A percentile compares a stretch with the other conserved stretches of the same genome.
phyloP scores from a whole-genome alignment of 2,329 filamentous ascomycete species.

The Aspergillus pseudonomiae region DNA sequence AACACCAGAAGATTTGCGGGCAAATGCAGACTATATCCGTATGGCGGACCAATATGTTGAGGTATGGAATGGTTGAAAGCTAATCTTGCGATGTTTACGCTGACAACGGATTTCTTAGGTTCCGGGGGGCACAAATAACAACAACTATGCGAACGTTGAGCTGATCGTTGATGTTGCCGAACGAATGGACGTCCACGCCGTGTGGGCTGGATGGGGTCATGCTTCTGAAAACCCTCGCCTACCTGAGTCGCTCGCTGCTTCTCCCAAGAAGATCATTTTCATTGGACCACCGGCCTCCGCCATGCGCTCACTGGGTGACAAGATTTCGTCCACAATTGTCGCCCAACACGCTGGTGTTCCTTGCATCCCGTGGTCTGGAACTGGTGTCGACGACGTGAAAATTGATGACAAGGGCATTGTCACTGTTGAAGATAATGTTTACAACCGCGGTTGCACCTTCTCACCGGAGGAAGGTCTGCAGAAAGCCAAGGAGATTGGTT shows the following conservation, averaged over 20 bases:
- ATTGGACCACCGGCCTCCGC: slow-evolving; percentile 97
- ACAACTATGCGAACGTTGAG: slow-evolving; percentile 99
- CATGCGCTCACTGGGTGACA: slow-evolving; percentile 98
- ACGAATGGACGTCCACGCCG: slow-evolving; percentile 96
- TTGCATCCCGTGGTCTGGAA: slow-evolving; percentile 99
- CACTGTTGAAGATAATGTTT: slow-evolving; percentile 82
- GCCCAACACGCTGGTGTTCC: slow-evolving; percentile 95
- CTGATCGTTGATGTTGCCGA: slow-evolving; percentile 98
- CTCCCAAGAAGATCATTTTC: slow-evolving; percentile 98
- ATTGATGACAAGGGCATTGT: slow-evolving; percentile 85
- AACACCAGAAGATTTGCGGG: slow-evolving; percentile 93
- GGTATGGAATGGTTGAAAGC: slow-evolving; percentile 43
- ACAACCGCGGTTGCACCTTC: slow-evolving; percentile 86
- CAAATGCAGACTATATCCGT: slow-evolving; percentile 98
- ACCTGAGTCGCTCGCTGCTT: slow-evolving; percentile 92
- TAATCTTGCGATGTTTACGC: not conserved
- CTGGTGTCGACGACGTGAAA: slow-evolving; percentile 79
- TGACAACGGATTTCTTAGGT: slow-evolving; percentile 55
- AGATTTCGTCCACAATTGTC: slow-evolving; percentile 99
- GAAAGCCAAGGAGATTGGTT: slow-evolving; percentile 88
- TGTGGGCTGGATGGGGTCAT: slow-evolving; percentile 99
- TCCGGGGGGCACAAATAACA: slow-evolving; percentile 98
- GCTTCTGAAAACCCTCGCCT: slow-evolving; percentile 98
- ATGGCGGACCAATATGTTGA: slow-evolving; percentile 99
- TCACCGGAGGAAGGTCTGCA: slow-evolving; percentile 87